Base-by-base conservation (phyloP, 371 early-diverging fungal species). In the Dinochytrium kinnereticum region DNA sequence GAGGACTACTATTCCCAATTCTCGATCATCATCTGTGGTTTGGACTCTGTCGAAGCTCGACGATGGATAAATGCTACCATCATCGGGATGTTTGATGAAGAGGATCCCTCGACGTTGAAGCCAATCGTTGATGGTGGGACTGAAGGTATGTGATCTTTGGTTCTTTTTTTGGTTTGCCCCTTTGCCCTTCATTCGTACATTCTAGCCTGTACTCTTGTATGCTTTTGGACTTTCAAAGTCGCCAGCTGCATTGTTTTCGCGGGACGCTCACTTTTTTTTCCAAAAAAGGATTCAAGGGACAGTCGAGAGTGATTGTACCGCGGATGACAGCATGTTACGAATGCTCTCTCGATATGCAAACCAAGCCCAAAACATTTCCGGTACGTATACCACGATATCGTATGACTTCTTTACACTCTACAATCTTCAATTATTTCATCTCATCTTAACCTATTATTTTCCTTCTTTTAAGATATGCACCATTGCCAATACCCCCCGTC, bases 381-480 rank as follows among this genome's bases (percentile, higher is more conserved):
- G 76, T 75, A 57, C 15, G 69, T 37, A 3, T 13, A 13, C 19
- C 44, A n/a, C n/a, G n/a, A 57, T 24, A 10, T 17, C 10, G 59
- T 57, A 0, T 49, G 10, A 36, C 24, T 28, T 2, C 15, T n/a
- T 19, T 24, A 36, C 21, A 38, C 1, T 24, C n/a, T 40, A 64
- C 5, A 21, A 37, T 71, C 21, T 21, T 37, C 17, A 3, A 51
- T 57, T 19, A 37, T 26, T 30, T 57, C 30, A 21, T 38, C 59
- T 21, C 72, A 36, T 36, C 59, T 53, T 13, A 26, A 53, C 13
- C 5, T 53, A 7, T 5, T 53, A 24, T 5, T 49, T 17, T 13
- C 90, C 37, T 94, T 89, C 55, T 92, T 96, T 0, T 96, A 95
- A 99, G 10, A 95, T 99, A 7, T 99, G 99, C 81, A 99, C 99